These are phyloP conservation scores for Stagonosporopsis chrysanthemi DNA, from an alignment of 2,329 filamentous ascomycete species.

Conservation along the genomic window DNA sequence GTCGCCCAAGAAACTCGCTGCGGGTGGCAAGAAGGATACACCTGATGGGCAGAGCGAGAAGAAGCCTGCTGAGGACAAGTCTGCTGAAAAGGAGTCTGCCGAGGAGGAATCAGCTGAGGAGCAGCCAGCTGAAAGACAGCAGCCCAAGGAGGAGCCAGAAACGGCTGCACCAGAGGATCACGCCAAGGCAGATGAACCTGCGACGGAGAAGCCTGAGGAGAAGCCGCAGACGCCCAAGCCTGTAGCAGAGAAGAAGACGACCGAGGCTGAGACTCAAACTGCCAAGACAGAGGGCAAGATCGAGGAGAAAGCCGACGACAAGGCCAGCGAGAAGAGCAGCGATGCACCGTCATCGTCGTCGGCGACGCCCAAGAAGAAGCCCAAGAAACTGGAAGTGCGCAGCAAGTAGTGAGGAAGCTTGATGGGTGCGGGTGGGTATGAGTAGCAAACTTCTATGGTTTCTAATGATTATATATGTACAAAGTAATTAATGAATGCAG, in stretches of 20 bases:
- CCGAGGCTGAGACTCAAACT: neutral
- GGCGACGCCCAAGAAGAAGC: constrained; percentile 46
- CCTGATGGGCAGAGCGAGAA: neutral
- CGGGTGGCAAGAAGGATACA: constrained; percentile 1
- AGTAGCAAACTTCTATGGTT: neutral
- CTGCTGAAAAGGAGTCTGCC: neutral
- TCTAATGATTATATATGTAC: neutral
- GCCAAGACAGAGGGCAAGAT: constrained; percentile 8
- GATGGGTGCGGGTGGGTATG: too few relatives aligned
- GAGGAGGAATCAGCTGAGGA: neutral
- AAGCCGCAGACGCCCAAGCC: constrained; percentile 1
- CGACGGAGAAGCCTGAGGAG: constrained; percentile 8
- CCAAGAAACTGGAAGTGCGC: constrained; percentile 48
- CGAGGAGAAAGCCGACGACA: constrained; percentile 6
- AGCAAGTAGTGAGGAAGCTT: constrained; percentile 14
- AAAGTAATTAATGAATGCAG: neutral
- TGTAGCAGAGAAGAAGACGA: constrained; percentile 8
- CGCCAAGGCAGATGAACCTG: constrained; percentile 23
- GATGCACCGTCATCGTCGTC: neutral
- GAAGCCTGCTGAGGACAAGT: constrained; percentile 1
- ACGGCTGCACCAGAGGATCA: neutral
- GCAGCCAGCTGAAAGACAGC: constrained; percentile 1
- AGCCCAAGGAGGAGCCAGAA: constrained; percentile 13
- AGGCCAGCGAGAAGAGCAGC: constrained; percentile 8
- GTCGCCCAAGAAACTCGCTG: constrained; percentile 29